Evolutionary conservation across 140 eudicot genomes (phyloP), one percentile per base, ranked within the genome.

Genomic region (Flaveria floridana): DNA sequence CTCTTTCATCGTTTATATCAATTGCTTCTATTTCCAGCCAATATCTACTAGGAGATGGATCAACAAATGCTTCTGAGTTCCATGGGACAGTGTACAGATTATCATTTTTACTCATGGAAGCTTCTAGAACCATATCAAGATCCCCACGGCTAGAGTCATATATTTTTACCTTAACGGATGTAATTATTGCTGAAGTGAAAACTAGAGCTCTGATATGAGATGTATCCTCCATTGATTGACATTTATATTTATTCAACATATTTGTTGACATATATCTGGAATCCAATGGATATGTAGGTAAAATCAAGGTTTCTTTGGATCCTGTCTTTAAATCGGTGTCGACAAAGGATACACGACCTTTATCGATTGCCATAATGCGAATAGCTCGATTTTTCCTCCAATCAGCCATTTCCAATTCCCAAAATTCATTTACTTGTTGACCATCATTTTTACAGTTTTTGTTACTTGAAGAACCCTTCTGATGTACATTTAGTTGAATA

Each of bases 331-430:
- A 82, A 77, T 88, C 72, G 3, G 88, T 78, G 77, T 93, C 99
- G 30, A 82, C 74, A 77, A 93, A 90, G 6, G 99, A 93, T 26
- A 87, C 78, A 4, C 65, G 85, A 11, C 96, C 99, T 59, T 85
- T 83, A 82, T 93, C 97, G 48, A 93, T 74, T 58, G 99, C 96
- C 84, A 93, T 72, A 69, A 93, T 53, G 14, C 97, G 91, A 88
- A 93, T 88, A 34, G 84, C 84, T 86, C 97, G 84, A 76, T 77
- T 87, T 78, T 79, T 85, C 76, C 96, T 93, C 99, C 98, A 93
- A 67, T 93, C 98, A 21, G 96, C 94, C 93, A 90, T 86, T 81
- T 93, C 97, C 93, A 88, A 74, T 76, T 93, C 98, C 98, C 98
- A 93, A 79, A 93, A 93, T 67, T 82, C 97, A 53, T 82, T 64